Evolutionary conservation across 352 stramenopile species (phyloP).

Genomic region (Pythium utonaiense): DNA sequence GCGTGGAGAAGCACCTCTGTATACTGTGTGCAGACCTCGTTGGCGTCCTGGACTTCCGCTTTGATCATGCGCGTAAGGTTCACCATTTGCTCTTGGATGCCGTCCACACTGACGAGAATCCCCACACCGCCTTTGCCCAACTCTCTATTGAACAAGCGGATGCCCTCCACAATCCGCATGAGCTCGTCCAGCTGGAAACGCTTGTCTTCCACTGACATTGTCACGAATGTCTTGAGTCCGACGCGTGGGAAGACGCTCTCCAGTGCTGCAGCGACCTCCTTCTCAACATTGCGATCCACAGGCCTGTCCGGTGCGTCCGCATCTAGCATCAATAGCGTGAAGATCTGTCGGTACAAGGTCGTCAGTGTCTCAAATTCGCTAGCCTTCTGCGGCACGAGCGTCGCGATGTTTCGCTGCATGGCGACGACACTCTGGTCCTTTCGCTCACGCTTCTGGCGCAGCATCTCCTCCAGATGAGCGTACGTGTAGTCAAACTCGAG

Average conservation of each 20-base stretch:
- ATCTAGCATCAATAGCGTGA: conserved; percentile 79
- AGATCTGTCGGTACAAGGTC: conserved; percentile 89
- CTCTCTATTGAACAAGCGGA: conserved; percentile 92
- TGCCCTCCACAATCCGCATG: conserved; percentile 89
- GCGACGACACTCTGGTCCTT: conserved; percentile 58
- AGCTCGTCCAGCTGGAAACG: conserved; percentile 89
- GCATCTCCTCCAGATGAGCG: conserved; percentile 72
- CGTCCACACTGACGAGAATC: conserved; percentile 58
- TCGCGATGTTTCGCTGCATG: conserved; percentile 72
- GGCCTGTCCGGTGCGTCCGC: conserved; percentile 29
- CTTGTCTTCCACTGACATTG: conserved; percentile 88
- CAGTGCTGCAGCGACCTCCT: conserved; percentile 87
- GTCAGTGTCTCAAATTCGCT: conserved; percentile 91
- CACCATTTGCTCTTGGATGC: conserved; percentile 53
- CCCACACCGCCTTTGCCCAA: conserved; percentile 83
- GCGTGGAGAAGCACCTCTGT: conserved; percentile 73
- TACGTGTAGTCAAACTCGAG: conserved; percentile 92
- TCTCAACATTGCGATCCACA: conserved; percentile 72
- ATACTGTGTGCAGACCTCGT: conserved; percentile 77
- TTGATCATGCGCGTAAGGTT: conserved; percentile 45
- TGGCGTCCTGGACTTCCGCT: conserved; percentile 57
- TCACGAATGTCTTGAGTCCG: conserved; percentile 92
- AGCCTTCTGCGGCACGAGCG: conserved; percentile 66
- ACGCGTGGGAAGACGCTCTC: conserved; percentile 95
- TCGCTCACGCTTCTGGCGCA: conserved; percentile 51